These are phyloP conservation scores for Stachybotrys elegans DNA, from an alignment of 2,329 filamentous ascomycete species.

Conservation along the genomic window DNA sequence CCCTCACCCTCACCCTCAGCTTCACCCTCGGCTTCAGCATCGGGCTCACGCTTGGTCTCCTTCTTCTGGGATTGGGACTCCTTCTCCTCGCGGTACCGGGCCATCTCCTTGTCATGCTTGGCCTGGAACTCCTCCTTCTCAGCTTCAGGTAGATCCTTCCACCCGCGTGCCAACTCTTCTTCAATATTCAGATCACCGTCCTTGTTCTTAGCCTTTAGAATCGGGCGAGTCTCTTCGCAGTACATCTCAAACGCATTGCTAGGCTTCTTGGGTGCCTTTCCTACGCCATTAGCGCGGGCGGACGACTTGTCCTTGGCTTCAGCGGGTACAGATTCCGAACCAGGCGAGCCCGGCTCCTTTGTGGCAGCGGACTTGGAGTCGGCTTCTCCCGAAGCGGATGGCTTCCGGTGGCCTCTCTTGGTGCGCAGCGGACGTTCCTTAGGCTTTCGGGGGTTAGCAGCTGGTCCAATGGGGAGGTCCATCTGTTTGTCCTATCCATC, in stretches of 20 bases:
- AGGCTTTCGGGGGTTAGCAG: constrained; percentile 48
- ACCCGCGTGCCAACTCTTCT: constrained; percentile 49
- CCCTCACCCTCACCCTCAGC: constrained; percentile 9
- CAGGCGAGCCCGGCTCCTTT: constrained; percentile 41
- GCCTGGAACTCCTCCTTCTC: constrained; percentile 45
- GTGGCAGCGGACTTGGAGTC: constrained; percentile 38
- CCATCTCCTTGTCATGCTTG: constrained; percentile 22
- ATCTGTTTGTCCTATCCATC: constrained; percentile 26
- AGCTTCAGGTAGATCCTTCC: constrained; percentile 47
- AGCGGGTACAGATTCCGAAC: constrained; percentile 38
- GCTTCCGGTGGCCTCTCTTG: constrained; percentile 67
- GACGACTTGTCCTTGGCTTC: constrained; percentile 22
- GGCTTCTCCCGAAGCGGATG: constrained; percentile 40
- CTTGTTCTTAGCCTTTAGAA: constrained; percentile 39
- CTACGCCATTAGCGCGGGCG: constrained; percentile 32
- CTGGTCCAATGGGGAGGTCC: constrained; percentile 24
- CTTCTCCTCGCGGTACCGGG: constrained; percentile 19
- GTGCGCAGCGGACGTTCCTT: constrained; percentile 73
- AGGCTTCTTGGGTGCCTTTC: constrained; percentile 36
- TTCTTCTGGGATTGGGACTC: constrained; percentile 13
- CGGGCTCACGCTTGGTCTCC: constrained; percentile 10
- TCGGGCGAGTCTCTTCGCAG: constrained; percentile 43
- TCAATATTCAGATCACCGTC: constrained; percentile 38
- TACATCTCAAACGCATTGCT: constrained; percentile 50
- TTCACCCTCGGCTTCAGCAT: constrained; percentile 11